Conservation (phyloP, 768 basidiomycete genomes). For the Suillus alpinus region DNA sequence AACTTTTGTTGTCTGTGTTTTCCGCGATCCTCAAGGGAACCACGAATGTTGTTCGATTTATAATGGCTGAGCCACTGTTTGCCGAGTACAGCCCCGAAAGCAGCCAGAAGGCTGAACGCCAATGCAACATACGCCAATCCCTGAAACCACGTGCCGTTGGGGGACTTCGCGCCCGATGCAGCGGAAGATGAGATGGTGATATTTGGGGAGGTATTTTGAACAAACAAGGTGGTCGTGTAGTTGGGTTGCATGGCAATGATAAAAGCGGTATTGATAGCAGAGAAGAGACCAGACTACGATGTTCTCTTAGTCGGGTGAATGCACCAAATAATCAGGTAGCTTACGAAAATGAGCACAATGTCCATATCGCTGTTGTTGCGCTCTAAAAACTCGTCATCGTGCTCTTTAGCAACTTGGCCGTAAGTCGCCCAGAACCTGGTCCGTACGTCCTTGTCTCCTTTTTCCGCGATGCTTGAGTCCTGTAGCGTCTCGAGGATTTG, state of each 20-base stretch:
- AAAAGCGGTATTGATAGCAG: conserved; percentile 4
- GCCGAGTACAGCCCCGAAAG: conserved; percentile 18
- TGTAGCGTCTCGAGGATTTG: conserved; percentile 1
- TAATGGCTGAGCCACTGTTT: conserved; percentile 15
- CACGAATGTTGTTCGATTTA: conserved; percentile 7
- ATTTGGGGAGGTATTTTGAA: conserved; percentile 9
- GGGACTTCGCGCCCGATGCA: not conserved
- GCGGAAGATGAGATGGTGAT: not conserved
- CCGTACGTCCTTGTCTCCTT: conserved; percentile 4
- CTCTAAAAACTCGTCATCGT: conserved; percentile 18
- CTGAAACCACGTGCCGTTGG: conserved; percentile 11
- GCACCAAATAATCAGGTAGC: not conserved
- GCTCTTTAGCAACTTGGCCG: conserved; percentile 10
- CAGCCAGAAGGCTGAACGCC: conserved; percentile 20
- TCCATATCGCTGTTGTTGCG: conserved; percentile 17
- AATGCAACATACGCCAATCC: conserved; percentile 17
- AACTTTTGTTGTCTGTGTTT: conserved; percentile 2
- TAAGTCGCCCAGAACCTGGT: conserved; percentile 16
- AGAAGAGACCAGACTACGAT: conserved; percentile 7
- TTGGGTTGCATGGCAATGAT: conserved; percentile 1
- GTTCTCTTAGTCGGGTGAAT: not conserved
- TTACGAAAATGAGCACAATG: conserved; percentile 21
- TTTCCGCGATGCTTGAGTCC: not conserved
- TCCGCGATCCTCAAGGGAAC: conserved; percentile 5
- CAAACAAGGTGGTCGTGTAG: not conserved